Percentiles rank a stretch among this genome's conserved stretches.
These are phyloP conservation scores for Myxozyma vanderwaltii DNA, from an alignment of 805 yeast genomes.

Conservation along the genomic window DNA sequence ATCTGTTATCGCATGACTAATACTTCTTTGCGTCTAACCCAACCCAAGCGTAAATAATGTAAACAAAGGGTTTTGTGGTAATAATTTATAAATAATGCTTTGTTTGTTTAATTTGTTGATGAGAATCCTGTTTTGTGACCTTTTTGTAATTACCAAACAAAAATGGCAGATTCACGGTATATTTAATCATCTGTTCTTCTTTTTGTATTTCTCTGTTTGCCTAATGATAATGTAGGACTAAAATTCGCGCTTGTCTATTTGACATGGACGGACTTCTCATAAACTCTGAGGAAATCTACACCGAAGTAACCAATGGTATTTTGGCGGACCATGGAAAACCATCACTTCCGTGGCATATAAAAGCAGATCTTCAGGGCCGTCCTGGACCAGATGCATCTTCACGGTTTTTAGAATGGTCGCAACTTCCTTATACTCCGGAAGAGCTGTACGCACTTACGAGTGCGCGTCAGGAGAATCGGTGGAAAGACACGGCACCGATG, in stretches of 20 bases:
- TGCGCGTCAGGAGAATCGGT: slow-evolving; percentile 55
- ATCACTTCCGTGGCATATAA: slow-evolving; percentile 85
- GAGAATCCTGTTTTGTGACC: too few relatives aligned
- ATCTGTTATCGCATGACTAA: too few relatives aligned
- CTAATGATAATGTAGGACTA: neutral
- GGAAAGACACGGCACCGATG: slow-evolving; percentile 67
- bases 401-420: slow-evolving; percentile 65
- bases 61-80: too few relatives aligned
- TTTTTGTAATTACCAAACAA: too few relatives aligned
- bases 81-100: too few relatives aligned
- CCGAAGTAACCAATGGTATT: slow-evolving; percentile 69
- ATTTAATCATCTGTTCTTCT: too few relatives aligned
- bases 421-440: slow-evolving; percentile 66
- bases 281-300: slow-evolving; percentile 90
- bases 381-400: slow-evolving; percentile 65
- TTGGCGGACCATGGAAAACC: slow-evolving; percentile 73
- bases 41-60: too few relatives aligned
- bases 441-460: slow-evolving; percentile 59
- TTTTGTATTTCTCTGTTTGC: neutral
- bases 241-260: slow-evolving; percentile 23
- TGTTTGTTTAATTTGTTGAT: too few relatives aligned
- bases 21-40: too few relatives aligned
- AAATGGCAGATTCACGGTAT: too few relatives aligned
- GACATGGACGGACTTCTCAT: slow-evolving; percentile 96
- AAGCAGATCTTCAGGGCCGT: slow-evolving; percentile 82